Conservation (phyloP, 2,329 filamentous ascomycete species). For the Neonectria ditissima region DNA sequence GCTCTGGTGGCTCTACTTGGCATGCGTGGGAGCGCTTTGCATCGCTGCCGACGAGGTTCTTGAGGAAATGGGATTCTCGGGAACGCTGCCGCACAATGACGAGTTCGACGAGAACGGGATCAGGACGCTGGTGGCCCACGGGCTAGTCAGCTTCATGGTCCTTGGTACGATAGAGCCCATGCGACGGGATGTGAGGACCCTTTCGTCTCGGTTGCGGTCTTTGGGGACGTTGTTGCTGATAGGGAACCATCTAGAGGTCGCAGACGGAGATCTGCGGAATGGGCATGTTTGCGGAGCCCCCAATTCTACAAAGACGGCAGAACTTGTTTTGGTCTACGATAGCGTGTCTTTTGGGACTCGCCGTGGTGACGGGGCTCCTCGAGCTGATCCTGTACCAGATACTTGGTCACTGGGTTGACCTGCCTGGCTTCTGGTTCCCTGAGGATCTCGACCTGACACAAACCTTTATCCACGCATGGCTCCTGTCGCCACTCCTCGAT, state of each 20-base stretch:
- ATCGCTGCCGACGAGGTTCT: conserved; percentile 15
- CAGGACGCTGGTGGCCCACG: conserved; percentile 23
- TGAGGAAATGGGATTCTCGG: conserved; percentile 17
- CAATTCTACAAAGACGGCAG: conserved; percentile 23
- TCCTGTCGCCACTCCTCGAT: conserved; percentile 41
- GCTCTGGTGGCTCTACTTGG: conserved; percentile 10
- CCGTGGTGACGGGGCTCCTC: conserved; percentile 13
- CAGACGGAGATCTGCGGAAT: conserved; percentile 35
- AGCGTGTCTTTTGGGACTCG: conserved; percentile 27
- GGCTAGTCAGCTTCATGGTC: conserved; percentile 34
- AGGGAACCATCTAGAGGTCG: conserved; percentile 24
- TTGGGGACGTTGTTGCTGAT: neutral
- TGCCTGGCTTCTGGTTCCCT: conserved; percentile 36
- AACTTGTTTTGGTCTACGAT: conserved; percentile 6
- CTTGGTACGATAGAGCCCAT: conserved; percentile 42
- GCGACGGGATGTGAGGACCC: conserved; percentile 33
- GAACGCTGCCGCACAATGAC: conserved; percentile 10
- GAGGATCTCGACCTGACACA: conserved; percentile 22
- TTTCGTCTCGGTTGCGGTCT: neutral
- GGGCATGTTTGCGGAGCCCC: conserved; percentile 28
- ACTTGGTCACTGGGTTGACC: conserved; percentile 24
- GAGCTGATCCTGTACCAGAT: conserved; percentile 12
- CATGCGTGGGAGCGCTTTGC: conserved; percentile 13
- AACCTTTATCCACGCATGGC: conserved; percentile 31
- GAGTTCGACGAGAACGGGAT: neutral